Evolutionary conservation across 768 basidiomycete genomes (phyloP).

Genomic region (Podaxis sp.): DNA sequence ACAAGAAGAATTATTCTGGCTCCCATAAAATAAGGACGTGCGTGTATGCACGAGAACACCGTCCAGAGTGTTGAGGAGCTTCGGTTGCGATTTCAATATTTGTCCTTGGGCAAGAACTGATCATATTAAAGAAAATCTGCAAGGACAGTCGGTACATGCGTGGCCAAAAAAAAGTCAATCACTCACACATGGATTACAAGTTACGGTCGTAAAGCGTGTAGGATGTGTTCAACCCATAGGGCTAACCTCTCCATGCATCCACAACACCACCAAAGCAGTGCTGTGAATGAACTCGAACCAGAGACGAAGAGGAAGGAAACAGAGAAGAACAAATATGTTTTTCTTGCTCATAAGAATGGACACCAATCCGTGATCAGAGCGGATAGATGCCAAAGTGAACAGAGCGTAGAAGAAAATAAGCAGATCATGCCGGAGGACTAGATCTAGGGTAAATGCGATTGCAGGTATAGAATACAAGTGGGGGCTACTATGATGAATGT

Average conservation of each 20-base stretch:
- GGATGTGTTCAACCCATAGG: slow-evolving; percentile 17
- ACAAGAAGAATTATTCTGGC: slow-evolving; percentile 51
- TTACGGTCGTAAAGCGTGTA: background rate
- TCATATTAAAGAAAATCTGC: background rate
- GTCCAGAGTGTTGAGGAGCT: slow-evolving; percentile 97
- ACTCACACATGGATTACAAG: background rate
- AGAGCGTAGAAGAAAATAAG: slow-evolving; percentile 41
- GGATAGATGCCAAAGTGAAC: slow-evolving; percentile 87
- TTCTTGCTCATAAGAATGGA: slow-evolving; percentile 87
- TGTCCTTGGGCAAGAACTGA: background rate
- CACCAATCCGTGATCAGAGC: slow-evolving; percentile 62
- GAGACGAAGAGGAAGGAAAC: slow-evolving; percentile 13
- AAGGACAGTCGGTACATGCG: background rate
- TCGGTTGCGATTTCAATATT: background rate
- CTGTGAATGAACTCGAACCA: background rate
- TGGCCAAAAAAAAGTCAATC: too few relatives aligned
- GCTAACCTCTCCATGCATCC: slow-evolving; percentile 15
- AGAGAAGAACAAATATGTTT: slow-evolving; percentile 10
- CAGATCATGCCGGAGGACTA: slow-evolving; percentile 3
- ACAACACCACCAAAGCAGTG: background rate
- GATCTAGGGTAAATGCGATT: slow-evolving; percentile 21
- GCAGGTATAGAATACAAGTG: slow-evolving; percentile 22
- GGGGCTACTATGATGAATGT: slow-evolving; percentile 5
- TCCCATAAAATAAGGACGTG: slow-evolving; percentile 88
- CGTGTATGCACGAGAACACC: slow-evolving; percentile 67